Conservation (phyloP, 495 filamentous ascomycete species). For the Tuber microsphaerosporum region DNA sequence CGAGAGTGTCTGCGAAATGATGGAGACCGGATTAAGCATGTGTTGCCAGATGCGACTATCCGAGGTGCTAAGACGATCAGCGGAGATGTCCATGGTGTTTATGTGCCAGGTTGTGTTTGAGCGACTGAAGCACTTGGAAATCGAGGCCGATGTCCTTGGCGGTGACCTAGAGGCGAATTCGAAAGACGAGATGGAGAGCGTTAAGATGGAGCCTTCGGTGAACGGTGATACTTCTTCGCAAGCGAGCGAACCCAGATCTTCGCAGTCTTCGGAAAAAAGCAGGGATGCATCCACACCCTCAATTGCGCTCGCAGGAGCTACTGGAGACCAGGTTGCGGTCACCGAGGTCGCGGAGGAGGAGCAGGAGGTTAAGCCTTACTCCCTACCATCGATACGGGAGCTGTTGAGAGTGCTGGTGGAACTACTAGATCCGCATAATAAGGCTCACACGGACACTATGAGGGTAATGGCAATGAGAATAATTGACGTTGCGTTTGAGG, state of each 20-base stretch:
- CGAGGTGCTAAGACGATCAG: constrained; percentile 79
- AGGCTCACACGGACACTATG: constrained; percentile 86
- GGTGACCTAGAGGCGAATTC: constrained; percentile 51
- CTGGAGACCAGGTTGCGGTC: constrained; percentile 24
- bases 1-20: constrained; percentile 98
- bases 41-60: constrained; percentile 90
- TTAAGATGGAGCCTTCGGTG: constrained; percentile 86
- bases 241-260: constrained; percentile 46
- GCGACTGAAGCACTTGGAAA: constrained; percentile 76
- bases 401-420: constrained; percentile 92
- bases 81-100: constrained; percentile 93
- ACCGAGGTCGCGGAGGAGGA: constrained; percentile 42
- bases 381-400: constrained; percentile 85
- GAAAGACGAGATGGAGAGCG: constrained; percentile 60
- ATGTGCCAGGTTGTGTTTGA: constrained; percentile 99
- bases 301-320: constrained; percentile 36
- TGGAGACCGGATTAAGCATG: constrained; percentile 96
- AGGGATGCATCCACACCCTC: constrained; percentile 25
- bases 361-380: constrained; percentile 71
- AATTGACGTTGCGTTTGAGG: constrained; percentile 94
- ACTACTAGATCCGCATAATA: constrained; percentile 85
- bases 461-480: constrained; percentile 94
- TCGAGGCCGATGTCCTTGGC: constrained; percentile 55
- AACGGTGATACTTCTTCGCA: constrained; percentile 55
- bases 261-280: constrained; percentile 40